A percentile compares a stretch with the other conserved stretches of the same genome.
These are phyloP conservation scores for Raphanus sativus DNA, from an alignment of 345 rosid species.

Conservation along the genomic window DNA sequence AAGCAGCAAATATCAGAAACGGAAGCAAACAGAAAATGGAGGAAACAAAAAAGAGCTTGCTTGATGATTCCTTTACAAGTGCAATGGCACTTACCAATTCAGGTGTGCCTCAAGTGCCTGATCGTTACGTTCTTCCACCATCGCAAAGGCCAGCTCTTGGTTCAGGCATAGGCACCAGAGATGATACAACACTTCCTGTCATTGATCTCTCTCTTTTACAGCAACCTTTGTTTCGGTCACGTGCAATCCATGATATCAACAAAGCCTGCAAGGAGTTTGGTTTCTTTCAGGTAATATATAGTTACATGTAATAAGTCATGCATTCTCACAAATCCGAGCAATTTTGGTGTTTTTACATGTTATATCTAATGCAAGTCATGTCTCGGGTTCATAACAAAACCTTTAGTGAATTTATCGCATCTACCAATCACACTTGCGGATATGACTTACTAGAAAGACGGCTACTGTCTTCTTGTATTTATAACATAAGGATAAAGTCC, in stretches of 20 bases:
- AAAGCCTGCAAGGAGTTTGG: constrained; percentile 40
- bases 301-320: neutral
- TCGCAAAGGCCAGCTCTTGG: constrained; percentile 33
- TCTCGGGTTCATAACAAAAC: neutral
- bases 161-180: constrained; percentile 8
- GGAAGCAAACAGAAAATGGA: constrained; percentile 18
- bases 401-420: constrained; percentile 1
- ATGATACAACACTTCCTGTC: constrained; percentile 30
- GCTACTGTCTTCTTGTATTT: constrained; percentile 39
- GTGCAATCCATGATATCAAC: constrained; percentile 9
- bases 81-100: constrained; percentile 40
- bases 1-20: neutral
- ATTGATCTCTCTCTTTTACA: constrained; percentile 35
- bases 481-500: constrained; percentile 4
- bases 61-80: constrained; percentile 37
- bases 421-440: constrained; percentile 23
- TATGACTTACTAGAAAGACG: constrained; percentile 28
- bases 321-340: neutral
- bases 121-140: constrained; percentile 34
- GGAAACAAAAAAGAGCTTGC: constrained; percentile 22
- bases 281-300: constrained; percentile 36
- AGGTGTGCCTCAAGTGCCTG: constrained; percentile 34
- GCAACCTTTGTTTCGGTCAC: constrained; percentile 30
- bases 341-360: neutral
- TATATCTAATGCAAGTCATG: neutral